Conservation (phyloP, 495 filamentous ascomycete species). For the Aspergillus cavernicola region DNA sequence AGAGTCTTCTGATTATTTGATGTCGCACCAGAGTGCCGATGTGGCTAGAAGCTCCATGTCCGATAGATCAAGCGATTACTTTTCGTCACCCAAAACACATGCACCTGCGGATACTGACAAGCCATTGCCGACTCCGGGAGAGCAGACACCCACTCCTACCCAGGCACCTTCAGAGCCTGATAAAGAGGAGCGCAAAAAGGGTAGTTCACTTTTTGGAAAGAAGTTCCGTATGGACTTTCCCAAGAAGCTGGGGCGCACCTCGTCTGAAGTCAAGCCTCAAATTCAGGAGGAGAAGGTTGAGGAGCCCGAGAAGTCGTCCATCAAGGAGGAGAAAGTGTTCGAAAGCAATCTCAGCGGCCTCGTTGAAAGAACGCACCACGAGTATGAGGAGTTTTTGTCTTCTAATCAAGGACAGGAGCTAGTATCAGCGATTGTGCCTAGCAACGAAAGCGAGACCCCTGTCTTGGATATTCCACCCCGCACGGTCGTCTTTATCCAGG, state of each 20-base stretch:
- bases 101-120: constrained; percentile 31
- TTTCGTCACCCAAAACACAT: constrained; percentile 44
- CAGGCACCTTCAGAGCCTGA: constrained; percentile 63
- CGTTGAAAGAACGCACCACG: constrained; percentile 70
- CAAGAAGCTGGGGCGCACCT: constrained; percentile 78
- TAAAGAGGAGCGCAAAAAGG: constrained; percentile 68
- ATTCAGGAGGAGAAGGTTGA: constrained; percentile 76
- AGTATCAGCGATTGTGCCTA: constrained; percentile 68
- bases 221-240: constrained; percentile 85
- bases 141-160: constrained; percentile 44
- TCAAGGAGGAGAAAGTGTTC: constrained; percentile 69
- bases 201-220: constrained; percentile 70
- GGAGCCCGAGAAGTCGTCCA: constrained; percentile 63
- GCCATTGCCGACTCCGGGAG: constrained; percentile 37
- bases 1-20: constrained; percentile 19
- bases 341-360: constrained; percentile 81
- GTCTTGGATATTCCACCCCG: constrained; percentile 71
- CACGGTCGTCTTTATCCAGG: constrained; percentile 89
- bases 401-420: constrained; percentile 52
- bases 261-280: constrained; percentile 71
- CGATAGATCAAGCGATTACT: constrained; percentile 61
- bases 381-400: constrained; percentile 69
- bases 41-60: constrained; percentile 43
- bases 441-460: constrained; percentile 78
- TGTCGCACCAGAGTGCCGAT: constrained; percentile 37